Percentiles rank a stretch among this genome's conserved stretches.
phyloP scores from a whole-genome alignment of 202 grass and related monocot species.

The Panicum hallii region DNA sequence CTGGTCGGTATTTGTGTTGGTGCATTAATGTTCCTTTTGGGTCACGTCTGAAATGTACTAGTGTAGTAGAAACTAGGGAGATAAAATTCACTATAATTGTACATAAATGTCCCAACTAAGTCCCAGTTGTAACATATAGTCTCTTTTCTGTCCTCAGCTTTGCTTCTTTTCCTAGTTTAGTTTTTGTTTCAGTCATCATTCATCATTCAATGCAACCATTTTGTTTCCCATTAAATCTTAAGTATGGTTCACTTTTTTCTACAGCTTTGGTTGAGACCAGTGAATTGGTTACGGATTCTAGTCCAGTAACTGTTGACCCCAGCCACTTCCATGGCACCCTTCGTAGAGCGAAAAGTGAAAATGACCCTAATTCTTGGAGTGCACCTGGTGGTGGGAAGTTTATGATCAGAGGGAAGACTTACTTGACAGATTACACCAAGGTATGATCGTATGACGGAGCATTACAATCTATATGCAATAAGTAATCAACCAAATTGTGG shows the following conservation, averaged over 20 bases:
- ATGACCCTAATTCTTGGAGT: constrained; percentile 88
- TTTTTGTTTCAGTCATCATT: not conserved
- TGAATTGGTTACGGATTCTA: constrained; percentile 59
- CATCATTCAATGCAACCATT: constrained; percentile 18
- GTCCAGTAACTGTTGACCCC: constrained; percentile 58
- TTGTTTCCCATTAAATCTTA: constrained; percentile 2
- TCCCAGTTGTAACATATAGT: constrained; percentile 1
- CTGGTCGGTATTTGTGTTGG: not conserved
- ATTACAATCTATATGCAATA: constrained; percentile 22
- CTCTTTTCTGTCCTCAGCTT: constrained; percentile 6
- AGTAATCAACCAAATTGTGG: constrained; percentile 22
- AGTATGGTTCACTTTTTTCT: constrained; percentile 38
- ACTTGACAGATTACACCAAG: constrained; percentile 89
- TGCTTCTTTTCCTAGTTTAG: constrained; percentile 32
- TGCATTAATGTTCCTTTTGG: constrained; percentile 1
- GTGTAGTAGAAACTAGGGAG: not conserved
- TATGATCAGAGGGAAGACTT: constrained; percentile 97
- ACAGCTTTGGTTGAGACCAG: constrained; percentile 65
- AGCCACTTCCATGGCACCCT: constrained; percentile 79
- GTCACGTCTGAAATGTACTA: not conserved
- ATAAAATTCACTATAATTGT: constrained; percentile 5
- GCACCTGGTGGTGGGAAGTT: constrained; percentile 81
- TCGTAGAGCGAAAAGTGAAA: constrained; percentile 57
- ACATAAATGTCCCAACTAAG: constrained; percentile 34
- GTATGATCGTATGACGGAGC: not conserved